Conservation (phyloP, 306 rosid genomes). For the Leucaena leucocephala region DNA sequence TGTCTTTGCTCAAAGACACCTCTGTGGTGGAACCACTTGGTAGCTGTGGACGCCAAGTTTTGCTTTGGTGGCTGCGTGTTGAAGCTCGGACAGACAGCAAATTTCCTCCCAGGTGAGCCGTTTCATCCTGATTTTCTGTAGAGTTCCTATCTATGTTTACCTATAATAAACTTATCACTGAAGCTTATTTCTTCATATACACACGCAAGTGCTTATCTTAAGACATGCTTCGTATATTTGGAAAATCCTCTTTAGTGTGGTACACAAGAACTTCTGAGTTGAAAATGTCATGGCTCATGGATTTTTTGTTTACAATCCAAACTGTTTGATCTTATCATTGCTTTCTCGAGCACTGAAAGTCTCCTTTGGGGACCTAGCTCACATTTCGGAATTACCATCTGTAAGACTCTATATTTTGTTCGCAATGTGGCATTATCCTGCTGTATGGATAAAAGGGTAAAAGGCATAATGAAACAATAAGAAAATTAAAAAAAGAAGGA, state of each 20-base stretch:
- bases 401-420: neutral
- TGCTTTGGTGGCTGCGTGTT: conserved; percentile 98
- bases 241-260: neutral
- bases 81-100: conserved; percentile 99
- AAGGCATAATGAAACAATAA: neutral
- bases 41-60: conserved; percentile 87
- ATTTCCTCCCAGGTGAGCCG: conserved; percentile 82
- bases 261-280: neutral
- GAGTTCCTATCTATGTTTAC: neutral
- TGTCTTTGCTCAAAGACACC: conserved; percentile 76
- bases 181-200: neutral
- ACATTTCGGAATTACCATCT: neutral
- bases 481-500: neutral
- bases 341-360: neutral
- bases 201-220: neutral
- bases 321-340: neutral
- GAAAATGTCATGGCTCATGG: neutral
- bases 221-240: neutral
- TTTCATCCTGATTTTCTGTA: conserved; percentile 27
- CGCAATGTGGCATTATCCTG: conserved; percentile 15
- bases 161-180: neutral
- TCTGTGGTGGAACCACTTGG: conserved; percentile 95
- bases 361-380: neutral
- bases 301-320: neutral
- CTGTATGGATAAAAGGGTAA: neutral